Base-by-base conservation (phyloP, 2,329 filamentous ascomycete species). In the Lasiodiplodia sp. region DNA sequence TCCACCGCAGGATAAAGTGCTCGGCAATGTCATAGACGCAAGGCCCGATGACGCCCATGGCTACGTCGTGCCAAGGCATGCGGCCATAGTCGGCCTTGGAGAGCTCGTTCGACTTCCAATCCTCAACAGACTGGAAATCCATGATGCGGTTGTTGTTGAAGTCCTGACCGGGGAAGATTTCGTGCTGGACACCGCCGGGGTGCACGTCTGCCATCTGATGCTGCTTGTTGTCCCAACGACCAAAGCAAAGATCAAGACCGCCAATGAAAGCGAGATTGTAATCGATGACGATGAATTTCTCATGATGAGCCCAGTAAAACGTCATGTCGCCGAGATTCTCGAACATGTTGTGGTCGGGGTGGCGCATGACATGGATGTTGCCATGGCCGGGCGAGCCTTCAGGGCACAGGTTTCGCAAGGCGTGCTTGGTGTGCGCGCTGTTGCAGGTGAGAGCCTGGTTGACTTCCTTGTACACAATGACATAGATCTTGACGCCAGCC, bases 31-130 rank as follows among this genome's bases (percentile, higher is more conserved):
- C 95, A 77, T 95, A 94, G 12, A 97, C 92, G 72, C 90, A 92
- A 21, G 94, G 93, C 0, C 96, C 95, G 69, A 96, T 87, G n/a
- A 97, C 74, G 14, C 91, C 94, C 92, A 98, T 96, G 11, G 92
- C 87, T 3, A 97, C 94, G 78, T 99, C 96, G 77, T 98, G 94
- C 96, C 96, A 99, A 0, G 95, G 95, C 96, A 99, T 98, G 37
- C 96, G 91, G 8, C 94, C 94, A 74, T 91, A 96, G 60, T 97
- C 93, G 3, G 91, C 90, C 81, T 98, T 98, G 79, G 90, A 93
- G 18, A 98, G 84, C 78, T 97, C 93, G 72, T 99, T 98, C 62
- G 91, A 88, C 79, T 96, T 93, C 95, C 95, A 98, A 76, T 97
- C 91, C 37, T 92, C 80, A 1, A 98, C 96, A 38, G 91, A 91